Evolutionary conservation across 805 yeast genomes (phyloP), one percentile per base, ranked within the genome.

Genomic region (Tetrapisispora namnaoensis): DNA sequence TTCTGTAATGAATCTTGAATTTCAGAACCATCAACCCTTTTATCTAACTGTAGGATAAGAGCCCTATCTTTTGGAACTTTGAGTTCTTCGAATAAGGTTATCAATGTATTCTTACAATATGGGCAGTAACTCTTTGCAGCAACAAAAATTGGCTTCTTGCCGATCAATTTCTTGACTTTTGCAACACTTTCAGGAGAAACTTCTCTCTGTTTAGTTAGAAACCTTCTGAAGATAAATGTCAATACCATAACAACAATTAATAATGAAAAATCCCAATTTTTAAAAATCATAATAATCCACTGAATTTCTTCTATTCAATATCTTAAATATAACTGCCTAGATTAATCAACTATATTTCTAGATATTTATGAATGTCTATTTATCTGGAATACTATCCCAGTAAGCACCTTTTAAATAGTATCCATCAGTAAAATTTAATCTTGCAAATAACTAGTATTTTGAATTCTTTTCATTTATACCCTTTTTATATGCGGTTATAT

Each of bases 41-140:
- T 54, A 68, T 73, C 59, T 60, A 70, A 54, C 59, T 71, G 73
- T 63, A 73, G 70, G 48, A 68, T 67, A 50, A 52, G 47, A 24
- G 70, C 72, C 59, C 61, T 54, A 9, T 55, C 51, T 55, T 70
- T 69, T 36, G 79, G 78, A 54, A 79, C 71, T 55, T 72, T 72
- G 44, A 67, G 63, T 28, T 69, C 60, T 11, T 66, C 63, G 49
- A 69, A 65, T 37, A 71, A 53, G 16, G 74, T 69, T 46, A 59
- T 59, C 49, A 71, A 53, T 20, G 82, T 62, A 1, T 78, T 76
- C 45, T 72, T 63, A 55, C 83, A 79, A 65, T 75, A 77, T 38
- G 88, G 88, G 67, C 89, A 83, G 69, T 81, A 79, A 39, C 85
- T 73, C 70, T 86, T 86, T 39, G 95, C 81, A 37, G 95, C 95